These are phyloP conservation scores for Cutaneotrichosporon cyanovorans DNA, from an alignment of 1,284 basidiomycete genomes.

Conservation along the genomic window DNA sequence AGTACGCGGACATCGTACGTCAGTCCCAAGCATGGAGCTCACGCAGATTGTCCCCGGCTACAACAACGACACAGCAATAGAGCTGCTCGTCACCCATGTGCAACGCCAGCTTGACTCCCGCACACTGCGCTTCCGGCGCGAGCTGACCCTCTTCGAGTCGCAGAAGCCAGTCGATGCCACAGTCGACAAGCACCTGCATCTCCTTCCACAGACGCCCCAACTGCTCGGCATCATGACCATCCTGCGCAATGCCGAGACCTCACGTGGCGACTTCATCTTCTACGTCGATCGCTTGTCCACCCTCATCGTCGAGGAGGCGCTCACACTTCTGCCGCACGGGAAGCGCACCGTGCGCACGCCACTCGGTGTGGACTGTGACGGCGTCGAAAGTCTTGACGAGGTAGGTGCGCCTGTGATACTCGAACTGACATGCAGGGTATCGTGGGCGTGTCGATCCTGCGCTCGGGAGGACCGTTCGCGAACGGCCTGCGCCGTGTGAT, in stretches of 20 bases:
- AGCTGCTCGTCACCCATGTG: slow-evolving; percentile 86
- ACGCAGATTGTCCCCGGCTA: slow-evolving; percentile 79
- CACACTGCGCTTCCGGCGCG: slow-evolving; percentile 62
- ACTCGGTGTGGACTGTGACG: slow-evolving; percentile 53
- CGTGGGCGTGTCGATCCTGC: slow-evolving; percentile 41
- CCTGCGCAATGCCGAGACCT: slow-evolving; percentile 62
- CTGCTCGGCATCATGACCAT: slow-evolving; percentile 84
- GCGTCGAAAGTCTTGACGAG: slow-evolving; percentile 52
- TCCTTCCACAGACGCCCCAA: slow-evolving; percentile 75
- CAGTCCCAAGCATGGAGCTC: neutral
- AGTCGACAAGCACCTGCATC: slow-evolving; percentile 39
- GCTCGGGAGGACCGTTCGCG: slow-evolving; percentile 72
- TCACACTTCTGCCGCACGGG: slow-evolving; percentile 69
- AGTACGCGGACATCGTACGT: slow-evolving; percentile 74
- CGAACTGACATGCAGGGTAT: slow-evolving; percentile 23
- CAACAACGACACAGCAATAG: slow-evolving; percentile 74
- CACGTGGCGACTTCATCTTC: slow-evolving; percentile 66
- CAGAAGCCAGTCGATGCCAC: slow-evolving; percentile 11
- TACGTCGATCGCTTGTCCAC: slow-evolving; percentile 69
- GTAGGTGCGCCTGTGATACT: slow-evolving; percentile 13
- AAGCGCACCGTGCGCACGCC: slow-evolving; percentile 63
- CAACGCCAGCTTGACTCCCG: slow-evolving; percentile 73
- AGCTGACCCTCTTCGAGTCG: slow-evolving; percentile 49
- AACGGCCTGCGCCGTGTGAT: slow-evolving; percentile 83
- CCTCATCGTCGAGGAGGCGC: slow-evolving; percentile 73